A percentile compares a stretch with the other conserved stretches of the same genome.
These are phyloP conservation scores for Carex parvula DNA, from an alignment of 176 grass and related monocot species.

Conservation along the genomic window DNA sequence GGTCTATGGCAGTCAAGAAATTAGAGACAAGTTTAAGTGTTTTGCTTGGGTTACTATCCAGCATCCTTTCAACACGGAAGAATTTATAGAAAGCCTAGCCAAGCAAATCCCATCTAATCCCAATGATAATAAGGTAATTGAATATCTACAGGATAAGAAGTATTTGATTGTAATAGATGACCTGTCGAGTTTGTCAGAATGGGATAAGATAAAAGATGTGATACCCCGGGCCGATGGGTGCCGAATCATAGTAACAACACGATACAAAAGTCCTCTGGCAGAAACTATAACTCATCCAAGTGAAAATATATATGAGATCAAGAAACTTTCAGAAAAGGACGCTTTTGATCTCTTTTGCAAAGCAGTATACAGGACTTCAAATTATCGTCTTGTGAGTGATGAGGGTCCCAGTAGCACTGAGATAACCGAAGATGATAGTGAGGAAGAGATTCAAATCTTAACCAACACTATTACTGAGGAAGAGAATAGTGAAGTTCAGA, in stretches of 20 bases:
- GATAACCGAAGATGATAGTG: too few species aligned
- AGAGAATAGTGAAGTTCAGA: too few species aligned
- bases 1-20: neutral
- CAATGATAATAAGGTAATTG: neutral
- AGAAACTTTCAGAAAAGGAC: too few species aligned
- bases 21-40: neutral
- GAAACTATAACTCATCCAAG: neutral
- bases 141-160: neutral
- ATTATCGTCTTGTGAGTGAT: too few species aligned
- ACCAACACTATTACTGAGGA: too few species aligned
- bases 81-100: neutral
- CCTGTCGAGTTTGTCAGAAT: neutral
- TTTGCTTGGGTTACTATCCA: constrained; percentile 22
- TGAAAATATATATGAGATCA: neutral
- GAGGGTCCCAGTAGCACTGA: too few species aligned
- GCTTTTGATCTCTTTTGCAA: too few species aligned
- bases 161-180: constrained; percentile 37
- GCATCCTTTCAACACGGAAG: neutral
- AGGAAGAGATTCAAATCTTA: too few species aligned
- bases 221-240: constrained; percentile 20
- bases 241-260: constrained; percentile 17
- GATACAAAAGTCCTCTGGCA: neutral
- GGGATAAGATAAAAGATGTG: neutral
- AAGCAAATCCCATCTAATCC: neutral
- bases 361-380: too few species aligned